Conservation (phyloP, 352 stramenopile species). For the Pythium aphanidermatum region DNA sequence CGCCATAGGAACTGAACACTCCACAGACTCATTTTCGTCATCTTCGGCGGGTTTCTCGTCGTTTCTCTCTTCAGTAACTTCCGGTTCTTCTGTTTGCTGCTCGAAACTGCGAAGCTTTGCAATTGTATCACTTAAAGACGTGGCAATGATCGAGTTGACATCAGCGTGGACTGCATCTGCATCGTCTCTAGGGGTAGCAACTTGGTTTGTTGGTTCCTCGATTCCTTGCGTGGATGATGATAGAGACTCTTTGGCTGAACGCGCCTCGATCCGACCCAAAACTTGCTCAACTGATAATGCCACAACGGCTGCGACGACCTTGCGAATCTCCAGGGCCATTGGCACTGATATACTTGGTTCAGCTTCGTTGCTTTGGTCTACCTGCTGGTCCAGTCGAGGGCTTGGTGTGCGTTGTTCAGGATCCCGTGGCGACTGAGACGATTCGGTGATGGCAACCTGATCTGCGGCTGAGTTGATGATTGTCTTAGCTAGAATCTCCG, state of each 20-base stretch:
- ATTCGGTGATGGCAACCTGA: conserved; percentile 1
- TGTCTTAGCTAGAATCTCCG: conserved; percentile 8
- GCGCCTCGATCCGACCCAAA: conserved; percentile 13
- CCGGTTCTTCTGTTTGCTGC: not conserved
- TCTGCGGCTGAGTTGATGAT: conserved; percentile 9
- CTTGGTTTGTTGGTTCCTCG: too few relatives aligned
- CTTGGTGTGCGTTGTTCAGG: not conserved
- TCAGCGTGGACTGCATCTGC: not conserved
- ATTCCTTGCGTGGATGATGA: too few relatives aligned
- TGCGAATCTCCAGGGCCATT: conserved; percentile 22
- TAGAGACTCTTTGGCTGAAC: too few relatives aligned
- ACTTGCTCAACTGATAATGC: conserved; percentile 20
- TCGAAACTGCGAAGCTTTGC: conserved; percentile 4
- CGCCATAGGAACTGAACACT: conserved; percentile 22
- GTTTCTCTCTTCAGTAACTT: too few relatives aligned
- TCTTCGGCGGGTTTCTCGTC: too few relatives aligned
- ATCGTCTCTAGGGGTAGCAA: not conserved
- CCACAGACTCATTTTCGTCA: not conserved
- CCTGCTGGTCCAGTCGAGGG: not conserved
- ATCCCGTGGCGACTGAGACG: too few relatives aligned
- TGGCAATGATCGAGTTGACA: conserved; percentile 1
- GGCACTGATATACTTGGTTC: conserved; percentile 11
- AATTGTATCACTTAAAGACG: conserved; percentile 5
- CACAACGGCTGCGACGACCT: conserved; percentile 16
- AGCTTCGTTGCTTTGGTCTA: not conserved